Percentiles rank a stretch among this genome's conserved stretches.
Conservation (phyloP, 768 basidiomycete species). For the Tremella yokohamensis region DNA sequence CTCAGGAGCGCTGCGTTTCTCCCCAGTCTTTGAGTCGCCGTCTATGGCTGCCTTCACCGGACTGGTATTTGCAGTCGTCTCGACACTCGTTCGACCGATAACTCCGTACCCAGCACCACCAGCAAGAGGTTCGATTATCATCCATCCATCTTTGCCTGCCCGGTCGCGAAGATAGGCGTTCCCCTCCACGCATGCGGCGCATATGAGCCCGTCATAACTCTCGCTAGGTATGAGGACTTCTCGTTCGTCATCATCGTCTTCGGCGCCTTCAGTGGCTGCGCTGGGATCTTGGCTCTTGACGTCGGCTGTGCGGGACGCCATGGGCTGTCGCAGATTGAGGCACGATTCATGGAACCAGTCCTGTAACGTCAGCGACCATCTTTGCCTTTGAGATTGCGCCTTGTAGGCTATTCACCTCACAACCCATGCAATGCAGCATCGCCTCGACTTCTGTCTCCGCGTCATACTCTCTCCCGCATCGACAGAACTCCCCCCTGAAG, state of each 20-base stretch:
- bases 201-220: conserved; percentile 45
- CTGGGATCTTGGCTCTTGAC: background rate
- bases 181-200: conserved; percentile 31
- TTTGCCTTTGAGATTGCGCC: background rate
- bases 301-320: background rate
- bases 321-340: conserved; percentile 28
- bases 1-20: background rate
- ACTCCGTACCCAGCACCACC: conserved; percentile 5
- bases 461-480: conserved; percentile 48
- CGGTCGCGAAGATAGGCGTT: conserved; percentile 16
- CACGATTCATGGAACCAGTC: conserved; percentile 51
- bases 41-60: background rate
- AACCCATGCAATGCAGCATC: conserved; percentile 48
- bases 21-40: conserved; percentile 4
- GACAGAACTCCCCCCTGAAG: conserved; percentile 45
- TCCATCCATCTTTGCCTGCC: conserved; percentile 45
- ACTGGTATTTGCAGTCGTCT: too few species aligned
- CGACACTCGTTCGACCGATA: conserved; percentile 8
- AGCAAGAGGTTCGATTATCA: conserved; percentile 39
- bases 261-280: conserved; percentile 8
- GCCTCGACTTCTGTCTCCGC: conserved; percentile 46
- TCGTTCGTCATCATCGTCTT: conserved; percentile 40
- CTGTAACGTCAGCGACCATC: conserved; percentile 10
- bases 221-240: conserved; percentile 37
- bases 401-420: conserved; percentile 37